Conservation (phyloP, 2,329 filamentous ascomycete genomes). For the Clarireedia hainanense region DNA sequence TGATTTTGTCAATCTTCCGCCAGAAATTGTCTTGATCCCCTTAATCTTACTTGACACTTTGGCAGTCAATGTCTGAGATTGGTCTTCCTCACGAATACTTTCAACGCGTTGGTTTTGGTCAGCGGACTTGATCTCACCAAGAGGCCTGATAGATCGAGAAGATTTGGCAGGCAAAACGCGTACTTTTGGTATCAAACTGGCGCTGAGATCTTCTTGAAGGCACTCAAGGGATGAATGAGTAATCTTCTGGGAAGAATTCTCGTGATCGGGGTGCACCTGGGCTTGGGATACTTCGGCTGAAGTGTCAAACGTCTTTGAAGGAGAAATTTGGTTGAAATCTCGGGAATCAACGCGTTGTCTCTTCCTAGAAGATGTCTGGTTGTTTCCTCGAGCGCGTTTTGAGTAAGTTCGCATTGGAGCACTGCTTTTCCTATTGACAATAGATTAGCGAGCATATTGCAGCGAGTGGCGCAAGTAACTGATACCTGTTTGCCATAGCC, state of each 20-base stretch:
- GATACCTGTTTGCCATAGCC: not conserved
- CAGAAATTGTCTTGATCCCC: not conserved
- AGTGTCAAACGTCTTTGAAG: not conserved
- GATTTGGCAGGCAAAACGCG: not conserved
- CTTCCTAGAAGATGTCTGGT: slow-evolving; percentile 4
- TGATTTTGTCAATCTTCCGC: not conserved
- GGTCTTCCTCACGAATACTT: not conserved
- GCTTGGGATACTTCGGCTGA: not conserved
- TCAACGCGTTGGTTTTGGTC: slow-evolving; percentile 3
- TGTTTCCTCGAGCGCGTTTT: slow-evolving; percentile 5
- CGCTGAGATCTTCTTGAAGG: not conserved
- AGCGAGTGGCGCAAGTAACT: not conserved
- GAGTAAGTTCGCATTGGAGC: slow-evolving; percentile 9
- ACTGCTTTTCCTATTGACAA: not conserved
- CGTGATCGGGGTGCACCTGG: not conserved
- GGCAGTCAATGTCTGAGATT: not conserved
- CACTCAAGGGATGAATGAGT: not conserved
- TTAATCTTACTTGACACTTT: not conserved
- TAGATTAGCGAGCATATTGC: not conserved
- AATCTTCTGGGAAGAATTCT: not conserved
- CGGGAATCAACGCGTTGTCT: slow-evolving; percentile 13
- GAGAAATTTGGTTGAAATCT: not conserved
- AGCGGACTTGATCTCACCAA: not conserved
- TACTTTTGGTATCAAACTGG: not conserved
- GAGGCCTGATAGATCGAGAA: not conserved